phyloP scores from a whole-genome alignment of 495 filamentous ascomycete species.

The Symbiotaphrina buchneri region DNA sequence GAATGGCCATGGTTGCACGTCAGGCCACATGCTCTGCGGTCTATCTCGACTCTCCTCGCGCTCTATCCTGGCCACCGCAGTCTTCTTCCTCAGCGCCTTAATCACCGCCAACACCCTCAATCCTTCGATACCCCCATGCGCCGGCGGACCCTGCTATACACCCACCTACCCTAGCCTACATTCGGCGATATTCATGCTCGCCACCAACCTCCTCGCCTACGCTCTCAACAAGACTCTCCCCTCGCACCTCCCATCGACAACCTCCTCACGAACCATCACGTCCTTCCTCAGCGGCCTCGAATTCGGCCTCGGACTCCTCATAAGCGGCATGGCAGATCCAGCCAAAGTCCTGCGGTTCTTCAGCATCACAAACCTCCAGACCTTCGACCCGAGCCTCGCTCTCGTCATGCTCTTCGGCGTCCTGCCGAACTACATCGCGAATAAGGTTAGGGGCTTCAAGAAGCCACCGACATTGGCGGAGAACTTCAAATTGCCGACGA shows the following conservation, averaged over 20 bases:
- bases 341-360: constrained; percentile 31
- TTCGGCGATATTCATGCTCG: constrained; percentile 16
- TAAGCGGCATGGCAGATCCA: constrained; percentile 30
- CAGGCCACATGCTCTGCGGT: constrained; percentile 38
- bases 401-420: constrained; percentile 28
- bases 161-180: constrained; percentile 19
- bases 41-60: constrained; percentile 26
- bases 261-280: constrained; percentile 9
- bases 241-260: constrained; percentile 9
- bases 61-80: constrained; percentile 25
- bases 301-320: constrained; percentile 29
- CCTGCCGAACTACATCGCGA: background rate
- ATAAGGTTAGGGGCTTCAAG: constrained; percentile 3
- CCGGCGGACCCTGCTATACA: constrained; percentile 22
- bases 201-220: constrained; percentile 12
- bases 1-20: constrained; percentile 31
- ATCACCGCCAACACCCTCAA: constrained; percentile 23
- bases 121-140: constrained; percentile 14
- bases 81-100: constrained; percentile 30
- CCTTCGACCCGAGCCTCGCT: constrained; percentile 28
- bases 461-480: constrained; percentile 18
- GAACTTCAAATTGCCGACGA: constrained; percentile 21
- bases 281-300: constrained; percentile 23
- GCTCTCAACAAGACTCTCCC: constrained; percentile 14
- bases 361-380: constrained; percentile 2